Percentiles rank a stretch among this genome's conserved stretches.
These are phyloP conservation scores for Trichoderma lentiforme DNA, from an alignment of 2,329 filamentous ascomycete species.

Conservation along the genomic window DNA sequence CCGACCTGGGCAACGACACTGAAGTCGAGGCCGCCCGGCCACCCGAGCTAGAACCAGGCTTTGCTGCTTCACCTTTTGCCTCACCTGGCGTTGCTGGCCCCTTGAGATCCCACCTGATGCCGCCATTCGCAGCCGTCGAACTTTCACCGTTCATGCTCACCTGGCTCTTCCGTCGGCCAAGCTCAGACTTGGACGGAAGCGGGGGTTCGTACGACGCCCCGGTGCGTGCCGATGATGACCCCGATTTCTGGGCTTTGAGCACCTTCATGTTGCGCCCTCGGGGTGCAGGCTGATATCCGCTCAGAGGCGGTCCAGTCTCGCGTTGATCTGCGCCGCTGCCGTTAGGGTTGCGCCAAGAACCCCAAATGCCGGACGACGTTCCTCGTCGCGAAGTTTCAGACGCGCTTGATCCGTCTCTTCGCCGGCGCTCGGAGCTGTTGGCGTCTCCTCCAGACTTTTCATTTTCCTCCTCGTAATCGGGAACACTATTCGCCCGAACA, in stretches of 20 bases:
- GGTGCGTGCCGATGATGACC: constrained; percentile 49
- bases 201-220: constrained; percentile 53
- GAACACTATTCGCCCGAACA: constrained; percentile 34
- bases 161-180: constrained; percentile 55
- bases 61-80: neutral
- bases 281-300: constrained; percentile 67
- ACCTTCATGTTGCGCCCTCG: constrained; percentile 81
- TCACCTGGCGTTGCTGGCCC: constrained; percentile 26
- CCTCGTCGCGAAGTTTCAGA: constrained; percentile 42
- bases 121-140: constrained; percentile 22
- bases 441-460: constrained; percentile 34
- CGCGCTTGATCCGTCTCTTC: constrained; percentile 30
- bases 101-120: constrained; percentile 54
- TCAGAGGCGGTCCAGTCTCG: constrained; percentile 49
- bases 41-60: neutral
- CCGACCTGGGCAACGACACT: constrained; percentile 50
- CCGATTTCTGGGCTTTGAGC: constrained; percentile 70
- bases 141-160: constrained; percentile 32
- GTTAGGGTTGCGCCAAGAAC: constrained; percentile 64
- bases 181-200: constrained; percentile 42
- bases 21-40: constrained; percentile 31
- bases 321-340: constrained; percentile 51
- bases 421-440: constrained; percentile 23
- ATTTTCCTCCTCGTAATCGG: constrained; percentile 44
- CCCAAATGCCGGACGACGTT: constrained; percentile 60